These are phyloP conservation scores for Fusarium kyushuense DNA, from an alignment of 2,329 filamentous ascomycete genomes.

Conservation along the genomic window DNA sequence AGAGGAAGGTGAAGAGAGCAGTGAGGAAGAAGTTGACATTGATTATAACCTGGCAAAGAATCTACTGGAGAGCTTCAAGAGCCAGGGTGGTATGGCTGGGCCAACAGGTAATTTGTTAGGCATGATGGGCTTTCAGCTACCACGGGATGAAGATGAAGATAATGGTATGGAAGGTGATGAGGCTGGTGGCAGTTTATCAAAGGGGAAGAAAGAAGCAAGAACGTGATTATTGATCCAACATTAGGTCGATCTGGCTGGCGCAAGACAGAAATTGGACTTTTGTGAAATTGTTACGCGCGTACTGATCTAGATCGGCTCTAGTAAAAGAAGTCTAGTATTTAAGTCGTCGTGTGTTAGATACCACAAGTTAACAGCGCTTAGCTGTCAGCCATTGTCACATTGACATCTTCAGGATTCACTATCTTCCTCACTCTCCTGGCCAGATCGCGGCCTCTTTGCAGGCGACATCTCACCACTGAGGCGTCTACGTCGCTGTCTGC, in stretches of 20 bases:
- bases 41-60: conserved; percentile 93
- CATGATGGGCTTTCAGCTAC: conserved; percentile 85
- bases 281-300: neutral
- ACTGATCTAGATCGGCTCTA: neutral
- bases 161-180: conserved; percentile 46
- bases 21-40: conserved; percentile 74
- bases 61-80: conserved; percentile 90
- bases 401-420: conserved; percentile 16
- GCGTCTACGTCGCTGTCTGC: conserved; percentile 49
- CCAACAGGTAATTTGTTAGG: conserved; percentile 89
- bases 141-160: conserved; percentile 77
- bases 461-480: conserved; percentile 58
- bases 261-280: neutral
- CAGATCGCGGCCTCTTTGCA: conserved; percentile 58
- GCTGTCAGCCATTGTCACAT: neutral
- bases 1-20: conserved; percentile 61
- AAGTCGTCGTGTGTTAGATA: conserved; percentile 10
- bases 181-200: conserved; percentile 4
- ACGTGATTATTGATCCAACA: neutral
- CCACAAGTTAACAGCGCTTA: neutral
- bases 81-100: conserved; percentile 85
- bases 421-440: conserved; percentile 37
- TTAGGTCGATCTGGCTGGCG: neutral
- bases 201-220: conserved; percentile 21
- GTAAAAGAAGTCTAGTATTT: conserved; percentile 15